phyloP scores from a whole-genome alignment of 176 grass and related monocot species.

The Carex scoparia region DNA sequence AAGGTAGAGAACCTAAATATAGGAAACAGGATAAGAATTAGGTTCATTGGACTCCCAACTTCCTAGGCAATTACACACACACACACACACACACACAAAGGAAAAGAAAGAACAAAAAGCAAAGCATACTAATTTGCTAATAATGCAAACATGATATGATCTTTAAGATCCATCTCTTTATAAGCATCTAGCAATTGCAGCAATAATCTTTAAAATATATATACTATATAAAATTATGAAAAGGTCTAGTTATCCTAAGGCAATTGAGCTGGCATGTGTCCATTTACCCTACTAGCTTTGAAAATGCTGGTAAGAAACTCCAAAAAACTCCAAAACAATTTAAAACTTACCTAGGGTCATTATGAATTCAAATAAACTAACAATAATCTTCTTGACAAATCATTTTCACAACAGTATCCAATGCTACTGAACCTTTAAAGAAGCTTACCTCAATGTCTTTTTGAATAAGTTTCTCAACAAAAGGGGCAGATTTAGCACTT shows the following conservation, averaged over 20 bases:
- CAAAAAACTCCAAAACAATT: background rate
- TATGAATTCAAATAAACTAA: background rate
- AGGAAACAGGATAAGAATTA: slow-evolving; percentile 1
- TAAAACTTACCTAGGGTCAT: background rate
- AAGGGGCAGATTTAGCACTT: slow-evolving; percentile 78
- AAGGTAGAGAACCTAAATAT: slow-evolving; percentile 66
- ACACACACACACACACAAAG: background rate
- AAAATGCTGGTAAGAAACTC: background rate
- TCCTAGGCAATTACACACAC: background rate
- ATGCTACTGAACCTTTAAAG: background rate
- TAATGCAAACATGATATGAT: background rate
- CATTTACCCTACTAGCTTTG: background rate
- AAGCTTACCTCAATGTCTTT: slow-evolving; percentile 71
- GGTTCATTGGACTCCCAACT: background rate
- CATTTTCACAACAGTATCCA: background rate
- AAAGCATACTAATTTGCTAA: background rate
- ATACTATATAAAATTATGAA: background rate
- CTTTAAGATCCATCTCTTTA: background rate
- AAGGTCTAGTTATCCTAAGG: background rate
- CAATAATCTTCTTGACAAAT: background rate
- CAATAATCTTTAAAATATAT: background rate
- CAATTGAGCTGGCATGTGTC: background rate
- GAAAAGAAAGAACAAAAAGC: background rate
- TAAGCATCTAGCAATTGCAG: background rate
- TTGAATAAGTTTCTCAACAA: slow-evolving; percentile 79